phyloP scores from a whole-genome alignment of 2,329 filamentous ascomycete species.

The Amylocarpus encephaloides region DNA sequence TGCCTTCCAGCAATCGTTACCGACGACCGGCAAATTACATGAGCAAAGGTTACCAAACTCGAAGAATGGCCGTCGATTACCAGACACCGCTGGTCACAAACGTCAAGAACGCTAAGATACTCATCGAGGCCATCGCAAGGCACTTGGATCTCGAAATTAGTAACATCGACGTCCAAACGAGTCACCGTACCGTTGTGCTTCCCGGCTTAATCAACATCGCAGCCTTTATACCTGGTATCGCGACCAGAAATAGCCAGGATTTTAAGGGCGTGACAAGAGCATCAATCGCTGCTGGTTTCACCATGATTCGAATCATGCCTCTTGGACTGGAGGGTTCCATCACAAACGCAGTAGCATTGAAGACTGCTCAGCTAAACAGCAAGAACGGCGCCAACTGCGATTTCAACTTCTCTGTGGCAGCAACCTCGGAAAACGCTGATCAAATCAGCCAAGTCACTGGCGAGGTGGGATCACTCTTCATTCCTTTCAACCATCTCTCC shows the following conservation, averaged over 20 bases:
- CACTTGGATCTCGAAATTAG: slow-evolving; percentile 80
- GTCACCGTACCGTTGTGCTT: slow-evolving; percentile 67
- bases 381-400: slow-evolving; percentile 65
- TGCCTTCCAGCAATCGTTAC: slow-evolving; percentile 98
- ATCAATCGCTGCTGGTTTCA: slow-evolving; percentile 69
- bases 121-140: slow-evolving; percentile 88
- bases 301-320: slow-evolving; percentile 74
- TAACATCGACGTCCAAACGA: slow-evolving; percentile 86
- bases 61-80: slow-evolving; percentile 92
- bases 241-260: slow-evolving; percentile 57
- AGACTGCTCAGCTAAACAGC: slow-evolving; percentile 64
- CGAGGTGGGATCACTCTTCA: slow-evolving; percentile 74
- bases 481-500: slow-evolving; percentile 72
- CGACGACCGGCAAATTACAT: slow-evolving; percentile 96
- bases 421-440: slow-evolving; percentile 65
- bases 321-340: slow-evolving; percentile 66
- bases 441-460: slow-evolving; percentile 66
- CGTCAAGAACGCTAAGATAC: slow-evolving; percentile 97
- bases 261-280: slow-evolving; percentile 65
- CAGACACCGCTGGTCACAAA: slow-evolving; percentile 97
- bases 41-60: slow-evolving; percentile 93
- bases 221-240: slow-evolving; percentile 72
- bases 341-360: slow-evolving; percentile 65
- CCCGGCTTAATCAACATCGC: slow-evolving; percentile 73
- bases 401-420: slow-evolving; percentile 73